Base-by-base conservation (phyloP, 1,284 basidiomycete species). In the Inonotus hispidus region DNA sequence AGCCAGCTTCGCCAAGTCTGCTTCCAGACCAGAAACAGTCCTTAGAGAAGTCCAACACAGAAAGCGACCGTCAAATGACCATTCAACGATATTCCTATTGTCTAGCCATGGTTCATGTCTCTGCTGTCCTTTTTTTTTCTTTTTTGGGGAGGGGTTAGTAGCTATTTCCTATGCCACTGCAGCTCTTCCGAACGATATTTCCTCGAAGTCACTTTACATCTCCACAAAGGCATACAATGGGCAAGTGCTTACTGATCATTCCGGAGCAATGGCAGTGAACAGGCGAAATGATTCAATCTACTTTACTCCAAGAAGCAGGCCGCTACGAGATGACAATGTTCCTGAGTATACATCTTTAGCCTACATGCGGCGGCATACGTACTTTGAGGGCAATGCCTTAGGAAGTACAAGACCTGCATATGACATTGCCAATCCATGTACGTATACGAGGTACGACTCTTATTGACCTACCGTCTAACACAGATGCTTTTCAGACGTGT, bases 361-460 rank as follows among this genome's bases (percentile, higher is more conserved):
- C 71, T 70, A 58, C 64, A 71, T 32, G 72, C 67, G 1, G 61
- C 63, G 13, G n/a, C n/a, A n/a, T n/a, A 69, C 70, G 1, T 73
- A 70, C 57, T 72, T 74, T 65, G 68, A 72, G 38, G 66, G 67
- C 52, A 72, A 68, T 54, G 70, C 67, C 1, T 70, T 74, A 45
- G 71, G 71, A 1, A 70, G 69, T 19, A 65, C 69, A 38, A 69
- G 62, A n/a, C 63, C 68, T 11, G 71, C 72, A 7, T 62, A 65
- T 7, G 70, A 73, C 25, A 74, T 72, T 2, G 73, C 59, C 21
- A 55, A 65, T 46, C 50, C 65, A 13, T 62, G 58, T 21, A 62
- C 63, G 14, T 66, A 63, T 66, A 58, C 14, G 63, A 13, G 23
- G 6, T 13, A 41, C 13, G 64, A 59, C 14, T 43, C 58, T 1